Evolutionary conservation across 2,329 filamentous ascomycete species (phyloP).

Genomic region (Fusarium sp.): DNA sequence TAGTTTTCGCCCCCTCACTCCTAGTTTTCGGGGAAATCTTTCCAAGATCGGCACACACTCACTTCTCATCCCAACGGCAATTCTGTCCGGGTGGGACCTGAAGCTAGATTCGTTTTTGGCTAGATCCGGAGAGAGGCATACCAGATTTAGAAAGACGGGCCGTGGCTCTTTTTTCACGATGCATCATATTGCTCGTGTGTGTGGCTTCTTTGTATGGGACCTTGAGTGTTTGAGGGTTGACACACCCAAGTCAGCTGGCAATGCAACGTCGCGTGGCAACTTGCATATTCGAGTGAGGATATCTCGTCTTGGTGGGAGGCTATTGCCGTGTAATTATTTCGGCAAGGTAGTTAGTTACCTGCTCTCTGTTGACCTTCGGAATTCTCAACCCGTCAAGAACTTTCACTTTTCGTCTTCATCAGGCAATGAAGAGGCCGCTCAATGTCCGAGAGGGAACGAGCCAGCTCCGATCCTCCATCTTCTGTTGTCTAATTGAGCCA

Average conservation of each 20-base stretch:
- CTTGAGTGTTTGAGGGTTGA: not conserved
- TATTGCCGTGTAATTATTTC: not conserved
- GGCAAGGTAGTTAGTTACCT: not conserved
- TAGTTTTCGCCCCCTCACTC: not conserved
- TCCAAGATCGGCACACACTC: conserved; percentile 7
- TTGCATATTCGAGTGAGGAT: not conserved
- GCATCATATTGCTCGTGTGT: not conserved
- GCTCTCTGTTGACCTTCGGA: not conserved
- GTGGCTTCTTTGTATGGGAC: not conserved
- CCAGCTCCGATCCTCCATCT: not conserved
- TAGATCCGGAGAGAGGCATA: conserved; percentile 29
- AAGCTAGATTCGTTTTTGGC: not conserved
- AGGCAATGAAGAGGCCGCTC: not conserved
- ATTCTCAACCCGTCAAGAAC: not conserved
- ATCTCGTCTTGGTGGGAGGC: not conserved
- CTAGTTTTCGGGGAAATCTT: conserved; percentile 20
- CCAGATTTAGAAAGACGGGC: conserved; percentile 19
- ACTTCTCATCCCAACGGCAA: conserved; percentile 26
- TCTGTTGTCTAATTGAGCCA: not conserved
- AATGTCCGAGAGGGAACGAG: not conserved
- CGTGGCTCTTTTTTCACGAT: conserved; percentile 17
- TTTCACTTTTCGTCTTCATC: not conserved
- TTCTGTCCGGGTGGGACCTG: conserved; percentile 29
- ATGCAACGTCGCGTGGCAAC: conserved; percentile 1
- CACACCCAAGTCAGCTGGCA: not conserved